These are phyloP conservation scores for Neodidymelliopsis sp. DNA, from an alignment of 2,329 filamentous ascomycete species.

Conservation along the genomic window DNA sequence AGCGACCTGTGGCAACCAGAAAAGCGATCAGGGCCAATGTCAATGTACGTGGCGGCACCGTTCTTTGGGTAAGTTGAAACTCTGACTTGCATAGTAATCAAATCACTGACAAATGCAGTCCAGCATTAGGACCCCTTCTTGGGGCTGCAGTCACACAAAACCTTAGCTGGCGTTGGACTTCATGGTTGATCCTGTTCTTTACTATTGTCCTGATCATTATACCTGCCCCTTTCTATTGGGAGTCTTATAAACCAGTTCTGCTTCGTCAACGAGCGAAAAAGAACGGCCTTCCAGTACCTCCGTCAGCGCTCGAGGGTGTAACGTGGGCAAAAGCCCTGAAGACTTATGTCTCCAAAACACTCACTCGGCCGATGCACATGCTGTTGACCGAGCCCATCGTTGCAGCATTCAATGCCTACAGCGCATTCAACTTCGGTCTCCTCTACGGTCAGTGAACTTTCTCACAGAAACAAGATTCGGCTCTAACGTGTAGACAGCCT, in stretches of 20 bases:
- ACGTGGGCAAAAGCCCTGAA: conserved; percentile 2
- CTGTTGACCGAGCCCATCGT: conserved; percentile 39
- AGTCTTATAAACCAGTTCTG: conserved; percentile 62
- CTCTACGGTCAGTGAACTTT: conserved; percentile 18
- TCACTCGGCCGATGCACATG: conserved; percentile 60
- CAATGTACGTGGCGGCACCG: conserved; percentile 45
- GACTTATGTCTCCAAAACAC: conserved; percentile 34
- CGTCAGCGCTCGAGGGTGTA: conserved; percentile 14
- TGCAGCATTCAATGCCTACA: conserved; percentile 24
- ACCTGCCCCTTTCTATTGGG: conserved; percentile 52
- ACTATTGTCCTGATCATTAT: conserved; percentile 41
- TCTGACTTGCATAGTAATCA: background rate
- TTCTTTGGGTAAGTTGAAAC: conserved; percentile 44
- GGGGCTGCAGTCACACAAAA: conserved; percentile 50
- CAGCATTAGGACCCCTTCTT: conserved; percentile 47
- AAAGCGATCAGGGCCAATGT: conserved; percentile 38
- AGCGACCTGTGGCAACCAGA: conserved; percentile 47
- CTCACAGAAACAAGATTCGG: background rate
- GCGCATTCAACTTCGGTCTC: conserved; percentile 33
- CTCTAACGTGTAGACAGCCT: conserved; percentile 10
- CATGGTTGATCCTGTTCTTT: conserved; percentile 53
- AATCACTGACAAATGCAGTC: conserved; percentile 6
- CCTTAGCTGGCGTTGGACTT: conserved; percentile 50
- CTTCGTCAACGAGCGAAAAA: conserved; percentile 46
- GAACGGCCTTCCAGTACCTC: conserved; percentile 5